phyloP scores from a whole-genome alignment of 2,329 filamentous ascomycete genomes.

The Alternaria longipes region DNA sequence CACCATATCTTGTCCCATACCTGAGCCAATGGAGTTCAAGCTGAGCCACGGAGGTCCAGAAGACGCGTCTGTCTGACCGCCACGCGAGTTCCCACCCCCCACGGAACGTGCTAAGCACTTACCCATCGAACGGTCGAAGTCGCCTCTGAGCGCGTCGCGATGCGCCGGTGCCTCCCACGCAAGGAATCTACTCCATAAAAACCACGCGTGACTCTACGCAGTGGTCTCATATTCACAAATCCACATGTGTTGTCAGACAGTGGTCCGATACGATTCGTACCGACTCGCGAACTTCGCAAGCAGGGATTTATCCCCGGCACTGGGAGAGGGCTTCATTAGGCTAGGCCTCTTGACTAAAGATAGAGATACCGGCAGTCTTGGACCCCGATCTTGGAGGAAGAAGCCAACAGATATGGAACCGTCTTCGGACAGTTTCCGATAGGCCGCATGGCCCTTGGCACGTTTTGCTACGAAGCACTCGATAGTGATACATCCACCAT shows the following conservation, averaged over 20 bases:
- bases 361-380: conserved; percentile 31
- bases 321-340: conserved; percentile 29
- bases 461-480: conserved; percentile 42
- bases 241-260: neutral
- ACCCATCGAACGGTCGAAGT: neutral
- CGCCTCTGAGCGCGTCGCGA: neutral
- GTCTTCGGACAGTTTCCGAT: conserved; percentile 31
- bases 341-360: conserved; percentile 27
- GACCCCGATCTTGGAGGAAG: conserved; percentile 37
- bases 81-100: neutral
- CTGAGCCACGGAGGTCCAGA: neutral
- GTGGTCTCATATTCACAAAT: neutral
- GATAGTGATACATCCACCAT: neutral
- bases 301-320: conserved; percentile 43
- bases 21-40: conserved; percentile 4
- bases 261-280: neutral
- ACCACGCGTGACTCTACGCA: neutral
- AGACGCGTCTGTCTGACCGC: neutral
- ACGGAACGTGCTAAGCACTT: neutral
- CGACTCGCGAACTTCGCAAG: conserved; percentile 28
- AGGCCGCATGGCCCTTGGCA: conserved; percentile 46
- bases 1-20: neutral
- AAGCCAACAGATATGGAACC: conserved; percentile 47
- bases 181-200: neutral
- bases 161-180: neutral